These are phyloP conservation scores for Pseudognaphalium luteoalbum DNA, from an alignment of 129 eudicot genomes.

Conservation along the genomic window DNA sequence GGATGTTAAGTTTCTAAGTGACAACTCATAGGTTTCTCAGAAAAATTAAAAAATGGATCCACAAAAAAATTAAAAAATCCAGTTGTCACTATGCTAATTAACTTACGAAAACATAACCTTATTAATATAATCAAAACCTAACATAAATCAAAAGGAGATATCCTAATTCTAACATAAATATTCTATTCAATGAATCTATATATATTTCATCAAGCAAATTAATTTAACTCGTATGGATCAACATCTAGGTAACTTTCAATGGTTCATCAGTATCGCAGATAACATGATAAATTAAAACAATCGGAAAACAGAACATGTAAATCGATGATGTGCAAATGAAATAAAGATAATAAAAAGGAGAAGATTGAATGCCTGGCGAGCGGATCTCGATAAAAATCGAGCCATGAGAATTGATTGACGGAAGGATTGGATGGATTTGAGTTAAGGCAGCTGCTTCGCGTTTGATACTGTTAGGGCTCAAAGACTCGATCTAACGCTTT, in stretches of 20 bases:
- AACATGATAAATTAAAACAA: not conserved
- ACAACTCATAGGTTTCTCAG: not conserved
- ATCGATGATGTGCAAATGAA: constrained; percentile 15
- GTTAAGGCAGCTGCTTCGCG: constrained; percentile 20
- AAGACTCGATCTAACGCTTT: not conserved
- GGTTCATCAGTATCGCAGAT: not conserved
- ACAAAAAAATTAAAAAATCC: not conserved
- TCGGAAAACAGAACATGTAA: not conserved
- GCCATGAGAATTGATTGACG: constrained; percentile 26
- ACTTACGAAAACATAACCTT: not conserved
- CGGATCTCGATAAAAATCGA: constrained; percentile 38
- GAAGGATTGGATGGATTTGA: constrained; percentile 11
- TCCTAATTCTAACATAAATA: not conserved
- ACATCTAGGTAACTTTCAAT: not conserved
- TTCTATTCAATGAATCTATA: not conserved
- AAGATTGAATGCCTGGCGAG: constrained; percentile 36
- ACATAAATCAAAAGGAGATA: not conserved
- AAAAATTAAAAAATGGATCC: not conserved
- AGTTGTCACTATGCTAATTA: constrained; percentile 3
- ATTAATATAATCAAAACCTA: not conserved
- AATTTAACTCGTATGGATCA: not conserved
- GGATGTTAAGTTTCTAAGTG: not conserved
- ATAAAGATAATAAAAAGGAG: not conserved
- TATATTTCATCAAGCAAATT: not conserved
- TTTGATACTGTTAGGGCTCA: constrained; percentile 35